Base-by-base conservation (phyloP, 148 eudicot species). In the Silene conica region DNA sequence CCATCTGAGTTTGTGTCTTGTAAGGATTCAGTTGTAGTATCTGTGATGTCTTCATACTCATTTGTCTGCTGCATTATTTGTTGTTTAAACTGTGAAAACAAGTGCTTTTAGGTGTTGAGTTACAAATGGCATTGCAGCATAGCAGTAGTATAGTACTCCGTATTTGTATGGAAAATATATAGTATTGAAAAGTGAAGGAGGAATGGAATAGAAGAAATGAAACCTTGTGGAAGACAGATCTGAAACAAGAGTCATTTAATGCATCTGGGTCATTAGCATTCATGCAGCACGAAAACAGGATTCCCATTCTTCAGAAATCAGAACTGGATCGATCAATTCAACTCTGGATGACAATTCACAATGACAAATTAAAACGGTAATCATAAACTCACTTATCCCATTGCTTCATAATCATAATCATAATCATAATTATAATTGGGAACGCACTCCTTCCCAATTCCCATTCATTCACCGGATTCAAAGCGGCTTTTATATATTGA, bases 261-360 rank as follows among this genome's bases (percentile, higher is more conserved):
- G 16, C 9, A 21, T 22, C n/a, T 2, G 56, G 12, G 18, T 67
- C 65, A 55, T 28, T 56, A 38, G 15, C 5, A 4, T n/a, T 19
- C 19, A 75, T 23, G 72, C 78, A 74, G 43, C 75, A 50, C 9
- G 23, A 25, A 26, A 71, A 31, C 58, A 71, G 8, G 10, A 64
- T 50, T 1, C 72, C 78, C 78, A 75, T 75, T 56, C 15, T 57
- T 57, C 15, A 57, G 11, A 22, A n/a, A n/a, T n/a, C n/a, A n/a
- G n/a, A n/a, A n/a, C n/a, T n/a, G n/a, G n/a, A n/a, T n/a, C n/a
- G n/a, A n/a, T n/a, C n/a, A n/a, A n/a, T n/a, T n/a, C n/a, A n/a
- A 7, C 56, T 67, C 57, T 67, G 78, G 58, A 67, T 75, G 55
- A 67, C 15, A 1, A 15, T 6, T n/a, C n/a, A n/a, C n/a, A n/a